Conservation (phyloP, 208 protist genomes). For the Acanthamoeba healyi region DNA sequence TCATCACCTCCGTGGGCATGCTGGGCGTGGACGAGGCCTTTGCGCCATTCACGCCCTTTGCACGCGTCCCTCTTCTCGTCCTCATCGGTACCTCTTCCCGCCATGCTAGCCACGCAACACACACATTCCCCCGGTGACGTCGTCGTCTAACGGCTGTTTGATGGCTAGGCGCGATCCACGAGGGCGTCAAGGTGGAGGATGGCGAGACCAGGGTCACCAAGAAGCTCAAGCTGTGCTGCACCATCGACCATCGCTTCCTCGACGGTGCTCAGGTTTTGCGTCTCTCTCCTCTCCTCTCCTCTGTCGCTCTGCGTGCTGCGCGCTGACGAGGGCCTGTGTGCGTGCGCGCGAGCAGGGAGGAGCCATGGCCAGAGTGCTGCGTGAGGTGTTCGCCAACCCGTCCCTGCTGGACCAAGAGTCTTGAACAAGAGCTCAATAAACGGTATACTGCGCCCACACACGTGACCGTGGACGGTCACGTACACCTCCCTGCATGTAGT, state of each 20-base stretch:
- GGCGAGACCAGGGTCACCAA: constrained; percentile 27
- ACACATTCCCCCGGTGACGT: no score
- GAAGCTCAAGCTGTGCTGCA: constrained; percentile 67
- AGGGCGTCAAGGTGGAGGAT: constrained; percentile 63
- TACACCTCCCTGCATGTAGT: no score
- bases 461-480: no score
- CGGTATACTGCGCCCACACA: no score
- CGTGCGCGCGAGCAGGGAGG: constrained; percentile 27
- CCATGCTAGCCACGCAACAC: neutral
- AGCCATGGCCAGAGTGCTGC: constrained; percentile 22
- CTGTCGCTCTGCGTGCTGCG: neutral
- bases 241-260: constrained; percentile 68
- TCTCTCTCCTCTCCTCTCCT: neutral
- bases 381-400: constrained; percentile 50
- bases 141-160: no score
- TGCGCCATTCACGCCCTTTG: constrained; percentile 67
- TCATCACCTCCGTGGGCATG: constrained; percentile 69
- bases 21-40: constrained; percentile 68
- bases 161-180: constrained; percentile 20
- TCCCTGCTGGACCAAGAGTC: constrained; percentile 41
- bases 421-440: no score
- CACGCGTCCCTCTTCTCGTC: constrained; percentile 32
- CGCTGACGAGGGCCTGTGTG: neutral
- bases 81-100: constrained; percentile 39
- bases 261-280: constrained; percentile 32